Evolutionary conservation across 1,139 yeast genomes (phyloP).

Genomic region (Yamadazyma mexicana): DNA sequence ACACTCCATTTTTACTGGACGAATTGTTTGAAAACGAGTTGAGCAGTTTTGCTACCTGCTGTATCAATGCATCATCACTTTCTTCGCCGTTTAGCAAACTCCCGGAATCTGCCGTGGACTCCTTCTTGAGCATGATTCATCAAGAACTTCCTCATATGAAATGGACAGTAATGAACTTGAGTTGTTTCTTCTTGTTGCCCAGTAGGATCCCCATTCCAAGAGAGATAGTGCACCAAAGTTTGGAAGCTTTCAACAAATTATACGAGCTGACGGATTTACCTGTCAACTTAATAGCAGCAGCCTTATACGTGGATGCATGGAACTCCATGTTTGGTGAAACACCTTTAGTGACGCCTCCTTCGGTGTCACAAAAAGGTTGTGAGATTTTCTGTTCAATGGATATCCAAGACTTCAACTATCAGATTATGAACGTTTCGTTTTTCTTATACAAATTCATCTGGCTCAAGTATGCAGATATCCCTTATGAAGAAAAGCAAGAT

Average conservation of each 20-base stretch:
- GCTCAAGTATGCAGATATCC: conserved; percentile 13
- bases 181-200: conserved; percentile 22
- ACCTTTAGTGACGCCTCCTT: conserved; percentile 14
- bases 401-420: conserved; percentile 17
- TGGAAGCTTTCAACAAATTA: conserved; percentile 16
- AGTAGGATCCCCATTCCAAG: conserved; percentile 14
- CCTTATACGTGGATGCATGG: conserved; percentile 22
- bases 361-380: conserved; percentile 9
- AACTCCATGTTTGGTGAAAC: conserved; percentile 15
- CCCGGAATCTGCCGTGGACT: conserved; percentile 16
- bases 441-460: conserved; percentile 19
- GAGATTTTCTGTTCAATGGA: conserved; percentile 15
- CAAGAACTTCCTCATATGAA: conserved; percentile 11
- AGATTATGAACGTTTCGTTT: conserved; percentile 17
- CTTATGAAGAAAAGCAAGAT: conserved; percentile 12
- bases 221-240: conserved; percentile 9
- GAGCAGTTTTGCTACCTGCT: conserved; percentile 19
- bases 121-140: conserved; percentile 13
- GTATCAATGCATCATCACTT: conserved; percentile 20
- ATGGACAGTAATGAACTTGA: conserved; percentile 17
- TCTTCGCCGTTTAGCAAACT: conserved; percentile 14
- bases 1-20: conserved; percentile 20
- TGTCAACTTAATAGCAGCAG: conserved; percentile 18
- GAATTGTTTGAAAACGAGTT: conserved; percentile 14
- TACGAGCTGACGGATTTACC: conserved; percentile 11